Evolutionary conservation across 192 early-diverging fungal genomes (phyloP).

Genomic region (Pecoramyces ruminantium): DNA sequence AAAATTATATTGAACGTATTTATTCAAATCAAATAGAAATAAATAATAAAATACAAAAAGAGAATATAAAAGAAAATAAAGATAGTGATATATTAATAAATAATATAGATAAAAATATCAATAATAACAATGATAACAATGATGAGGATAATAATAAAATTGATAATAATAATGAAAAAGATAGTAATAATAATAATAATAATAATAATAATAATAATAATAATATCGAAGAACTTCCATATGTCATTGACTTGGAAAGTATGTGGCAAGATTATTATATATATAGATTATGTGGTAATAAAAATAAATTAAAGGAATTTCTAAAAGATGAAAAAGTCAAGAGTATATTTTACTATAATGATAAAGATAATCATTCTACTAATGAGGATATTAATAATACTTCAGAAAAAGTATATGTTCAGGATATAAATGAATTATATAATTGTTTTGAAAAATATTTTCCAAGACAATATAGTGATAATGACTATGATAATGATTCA

Average conservation of each 20-base stretch:
- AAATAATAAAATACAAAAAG: too few species aligned
- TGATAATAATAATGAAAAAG: too few species aligned
- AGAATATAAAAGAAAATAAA: too few species aligned
- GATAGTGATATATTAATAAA: too few species aligned
- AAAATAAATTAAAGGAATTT: not conserved
- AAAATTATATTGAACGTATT: not conserved
- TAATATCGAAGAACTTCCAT: not conserved
- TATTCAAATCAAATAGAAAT: too few species aligned
- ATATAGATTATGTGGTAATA: not conserved
- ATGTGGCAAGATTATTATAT: not conserved
- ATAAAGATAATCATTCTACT: not conserved
- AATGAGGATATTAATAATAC: too few species aligned
- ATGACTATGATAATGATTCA: not conserved
- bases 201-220: too few species aligned
- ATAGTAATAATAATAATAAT: not conserved
- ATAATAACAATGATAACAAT: too few species aligned
- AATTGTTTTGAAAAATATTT: not conserved
- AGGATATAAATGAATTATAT: not conserved
- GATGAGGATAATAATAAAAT: too few species aligned
- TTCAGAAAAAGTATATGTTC: not conserved
- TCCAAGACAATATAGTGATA: not conserved
- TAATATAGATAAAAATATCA: too few species aligned
- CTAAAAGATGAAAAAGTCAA: not conserved
- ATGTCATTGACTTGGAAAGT: not conserved
- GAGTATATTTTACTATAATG: not conserved